Evolutionary conservation across 306 rosid species (phyloP).

Genomic region (Aeschynomene evenia): DNA sequence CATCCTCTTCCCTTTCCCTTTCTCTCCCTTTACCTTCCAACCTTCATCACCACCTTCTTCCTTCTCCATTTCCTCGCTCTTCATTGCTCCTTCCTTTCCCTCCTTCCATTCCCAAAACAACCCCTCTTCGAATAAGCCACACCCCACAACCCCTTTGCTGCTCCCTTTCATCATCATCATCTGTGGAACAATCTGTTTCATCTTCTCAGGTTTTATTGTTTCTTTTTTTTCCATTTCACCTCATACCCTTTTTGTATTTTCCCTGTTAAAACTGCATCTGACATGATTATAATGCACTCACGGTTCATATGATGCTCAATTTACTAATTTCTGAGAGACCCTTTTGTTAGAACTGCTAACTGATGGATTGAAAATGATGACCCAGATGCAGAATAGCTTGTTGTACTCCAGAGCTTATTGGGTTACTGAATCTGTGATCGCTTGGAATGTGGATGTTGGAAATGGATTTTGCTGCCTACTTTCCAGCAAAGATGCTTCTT

Average conservation of each 20-base stretch:
- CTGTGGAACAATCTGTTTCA: constrained; percentile 40
- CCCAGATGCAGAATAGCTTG: constrained; percentile 54
- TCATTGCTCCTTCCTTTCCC: constrained; percentile 33
- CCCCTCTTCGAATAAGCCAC: constrained; percentile 22
- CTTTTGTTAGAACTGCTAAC: constrained; percentile 9
- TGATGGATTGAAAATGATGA: constrained; percentile 5
- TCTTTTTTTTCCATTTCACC: not conserved
- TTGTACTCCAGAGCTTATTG: constrained; percentile 77
- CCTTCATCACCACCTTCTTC: constrained; percentile 19
- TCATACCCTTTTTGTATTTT: not conserved
- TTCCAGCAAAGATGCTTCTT: constrained; percentile 60
- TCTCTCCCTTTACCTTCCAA: constrained; percentile 27
- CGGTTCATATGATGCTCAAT: not conserved
- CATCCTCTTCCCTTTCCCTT: constrained; percentile 17
- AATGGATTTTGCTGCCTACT: constrained; percentile 53
- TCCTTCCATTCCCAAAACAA: constrained; percentile 22
- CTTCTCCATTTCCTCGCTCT: constrained; percentile 26
- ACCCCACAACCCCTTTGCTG: constrained; percentile 35
- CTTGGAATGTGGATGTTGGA: constrained; percentile 75
- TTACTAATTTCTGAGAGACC: not conserved
- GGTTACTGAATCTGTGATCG: constrained; percentile 64
- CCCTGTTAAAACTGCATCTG: not conserved
- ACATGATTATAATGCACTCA: not conserved
- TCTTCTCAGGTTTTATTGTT: constrained; percentile 77
- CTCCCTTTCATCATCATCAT: constrained; percentile 35